These are phyloP conservation scores for Lablab purpureus DNA, from an alignment of 306 rosid species.

Conservation along the genomic window DNA sequence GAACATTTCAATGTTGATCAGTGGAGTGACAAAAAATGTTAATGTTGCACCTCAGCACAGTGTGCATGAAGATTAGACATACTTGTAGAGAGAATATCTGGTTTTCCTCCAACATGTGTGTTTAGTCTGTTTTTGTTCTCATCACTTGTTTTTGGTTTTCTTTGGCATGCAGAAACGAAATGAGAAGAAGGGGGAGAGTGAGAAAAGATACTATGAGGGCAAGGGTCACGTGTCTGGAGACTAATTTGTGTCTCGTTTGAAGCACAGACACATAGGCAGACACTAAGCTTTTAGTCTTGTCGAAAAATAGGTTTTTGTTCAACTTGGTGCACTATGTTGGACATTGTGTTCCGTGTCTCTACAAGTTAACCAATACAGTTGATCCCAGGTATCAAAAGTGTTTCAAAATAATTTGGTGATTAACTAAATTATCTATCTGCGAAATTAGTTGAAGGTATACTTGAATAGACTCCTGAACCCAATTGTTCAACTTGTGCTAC, in stretches of 20 bases:
- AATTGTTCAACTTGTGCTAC: slow-evolving; percentile 29
- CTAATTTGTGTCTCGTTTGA: slow-evolving; percentile 51
- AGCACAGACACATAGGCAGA: slow-evolving; percentile 31
- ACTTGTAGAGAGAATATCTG: background rate
- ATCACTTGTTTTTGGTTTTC: background rate
- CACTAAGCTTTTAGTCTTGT: slow-evolving; percentile 1
- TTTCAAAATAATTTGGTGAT: slow-evolving; percentile 14
- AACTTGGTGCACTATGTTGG: slow-evolving; percentile 23
- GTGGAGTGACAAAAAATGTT: background rate
- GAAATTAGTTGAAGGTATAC: slow-evolving; percentile 27
- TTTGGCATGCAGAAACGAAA: slow-evolving; percentile 75
- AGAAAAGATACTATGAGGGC: slow-evolving; percentile 77
- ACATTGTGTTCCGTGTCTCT: background rate
- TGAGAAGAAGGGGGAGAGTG: slow-evolving; percentile 87
- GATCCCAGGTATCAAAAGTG: slow-evolving; percentile 34
- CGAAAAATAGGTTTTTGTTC: slow-evolving; percentile 30
- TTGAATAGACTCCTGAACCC: background rate
- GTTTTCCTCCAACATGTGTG: slow-evolving; percentile 23
- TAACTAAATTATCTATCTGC: slow-evolving; percentile 26
- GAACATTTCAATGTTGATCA: background rate
- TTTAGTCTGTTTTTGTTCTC: background rate
- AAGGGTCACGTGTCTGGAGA: slow-evolving; percentile 76
- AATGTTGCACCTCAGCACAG: background rate
- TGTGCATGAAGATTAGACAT: background rate
- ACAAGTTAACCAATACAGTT: slow-evolving; percentile 25